A percentile compares a stretch with the other conserved stretches of the same genome.
phyloP scores from a whole-genome alignment of 805 yeast genomes.

The Myxozyma sirexii region DNA sequence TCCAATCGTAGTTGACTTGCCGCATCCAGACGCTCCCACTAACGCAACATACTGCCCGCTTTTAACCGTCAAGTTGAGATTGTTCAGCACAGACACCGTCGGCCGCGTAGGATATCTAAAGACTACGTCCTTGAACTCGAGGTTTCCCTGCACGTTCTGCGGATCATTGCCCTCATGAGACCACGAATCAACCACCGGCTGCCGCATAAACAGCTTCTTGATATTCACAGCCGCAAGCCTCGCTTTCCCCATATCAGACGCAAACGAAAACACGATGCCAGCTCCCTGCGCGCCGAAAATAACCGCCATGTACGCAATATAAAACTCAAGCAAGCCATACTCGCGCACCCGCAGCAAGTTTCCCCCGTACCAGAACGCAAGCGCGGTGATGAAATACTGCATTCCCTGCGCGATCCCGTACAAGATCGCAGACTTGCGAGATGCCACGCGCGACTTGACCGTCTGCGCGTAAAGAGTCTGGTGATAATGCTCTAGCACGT shows the following conservation, averaged over 20 bases:
- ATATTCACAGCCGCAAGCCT: slow-evolving; percentile 44
- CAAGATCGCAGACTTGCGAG: slow-evolving; percentile 40
- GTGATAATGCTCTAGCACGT: slow-evolving; percentile 42
- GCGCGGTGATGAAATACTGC: slow-evolving; percentile 48
- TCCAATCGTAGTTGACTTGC: slow-evolving; percentile 51
- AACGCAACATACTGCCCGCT: slow-evolving; percentile 85
- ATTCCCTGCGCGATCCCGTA: slow-evolving; percentile 47
- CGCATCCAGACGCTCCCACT: slow-evolving; percentile 81
- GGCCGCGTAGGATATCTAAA: slow-evolving; percentile 42
- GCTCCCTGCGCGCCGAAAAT: slow-evolving; percentile 51
- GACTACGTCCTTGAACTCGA: slow-evolving; percentile 50
- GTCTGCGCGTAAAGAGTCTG: slow-evolving; percentile 27
- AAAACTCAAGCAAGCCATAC: slow-evolving; percentile 43
- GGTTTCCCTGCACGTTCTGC: slow-evolving; percentile 50
- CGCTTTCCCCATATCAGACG: slow-evolving; percentile 52
- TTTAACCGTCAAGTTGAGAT: slow-evolving; percentile 48
- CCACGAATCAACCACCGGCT: slow-evolving; percentile 46
- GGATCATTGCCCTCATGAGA: slow-evolving; percentile 37
- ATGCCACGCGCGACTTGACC: slow-evolving; percentile 42
- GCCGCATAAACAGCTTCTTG: slow-evolving; percentile 40
- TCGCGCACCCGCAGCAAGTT: slow-evolving; percentile 42
- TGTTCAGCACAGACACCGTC: slow-evolving; percentile 37
- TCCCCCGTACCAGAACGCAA: slow-evolving; percentile 51
- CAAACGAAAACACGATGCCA: slow-evolving; percentile 47
- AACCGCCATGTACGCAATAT: slow-evolving; percentile 47